Evolutionary conservation across 164 flowering plant species (phyloP).

Genomic region (Paratinospora sagittata): DNA sequence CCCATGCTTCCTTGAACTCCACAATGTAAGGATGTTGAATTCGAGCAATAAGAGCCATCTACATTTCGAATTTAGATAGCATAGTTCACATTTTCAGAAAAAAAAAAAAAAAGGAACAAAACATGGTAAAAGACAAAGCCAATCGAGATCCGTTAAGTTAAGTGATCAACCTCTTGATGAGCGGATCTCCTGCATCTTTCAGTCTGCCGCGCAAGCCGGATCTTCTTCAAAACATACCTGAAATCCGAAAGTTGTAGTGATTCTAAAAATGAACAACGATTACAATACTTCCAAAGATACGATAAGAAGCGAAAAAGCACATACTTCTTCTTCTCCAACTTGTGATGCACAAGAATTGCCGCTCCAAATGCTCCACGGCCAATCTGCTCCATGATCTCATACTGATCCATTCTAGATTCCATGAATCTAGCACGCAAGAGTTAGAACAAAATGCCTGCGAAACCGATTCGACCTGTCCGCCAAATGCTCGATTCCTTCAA

Average conservation of each 20-base stretch:
- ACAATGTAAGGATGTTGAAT: constrained; percentile 91
- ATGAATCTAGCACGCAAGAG: constrained; percentile 18
- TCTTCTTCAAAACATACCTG: constrained; percentile 96
- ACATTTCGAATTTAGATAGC: constrained; percentile 16
- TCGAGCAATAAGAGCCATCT: constrained; percentile 98
- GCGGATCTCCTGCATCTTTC: constrained; percentile 95
- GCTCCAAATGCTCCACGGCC: constrained; percentile 99
- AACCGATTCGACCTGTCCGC: background rate
- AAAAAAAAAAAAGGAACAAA: constrained; percentile 1
- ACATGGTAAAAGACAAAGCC: background rate
- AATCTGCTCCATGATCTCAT: constrained; percentile 98
- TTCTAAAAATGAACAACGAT: background rate
- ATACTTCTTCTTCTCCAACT: constrained; percentile 80
- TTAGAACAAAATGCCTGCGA: background rate
- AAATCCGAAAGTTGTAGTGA: constrained; percentile 13
- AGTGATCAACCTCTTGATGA: constrained; percentile 78
- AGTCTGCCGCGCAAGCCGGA: constrained; percentile 89
- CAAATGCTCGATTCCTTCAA: constrained; percentile 3
- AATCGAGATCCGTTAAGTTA: constrained; percentile 5
- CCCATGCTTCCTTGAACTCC: constrained; percentile 99
- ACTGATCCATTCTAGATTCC: constrained; percentile 97
- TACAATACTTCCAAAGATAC: background rate
- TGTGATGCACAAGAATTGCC: constrained; percentile 90
- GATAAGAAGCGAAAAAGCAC: background rate
- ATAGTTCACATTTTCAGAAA: background rate